These are phyloP conservation scores for Penstemon barbatus DNA, from an alignment of 257 asterid species.

Conservation along the genomic window DNA sequence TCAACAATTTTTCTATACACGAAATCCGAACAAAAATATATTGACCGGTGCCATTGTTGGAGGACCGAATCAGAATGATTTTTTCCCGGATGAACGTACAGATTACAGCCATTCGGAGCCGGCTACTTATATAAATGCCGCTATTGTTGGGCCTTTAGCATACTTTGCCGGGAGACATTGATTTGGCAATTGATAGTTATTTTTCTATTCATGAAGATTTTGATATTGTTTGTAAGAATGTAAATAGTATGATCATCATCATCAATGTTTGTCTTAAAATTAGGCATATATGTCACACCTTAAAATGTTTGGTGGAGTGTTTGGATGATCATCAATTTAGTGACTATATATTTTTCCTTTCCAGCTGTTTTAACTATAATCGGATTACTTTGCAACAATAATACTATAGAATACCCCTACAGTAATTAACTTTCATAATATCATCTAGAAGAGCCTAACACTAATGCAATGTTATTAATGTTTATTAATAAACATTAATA, in stretches of 20 bases:
- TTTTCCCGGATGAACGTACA: constrained; percentile 66
- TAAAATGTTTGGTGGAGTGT: constrained; percentile 1
- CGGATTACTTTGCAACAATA: too few species aligned
- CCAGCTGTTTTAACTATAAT: too few species aligned
- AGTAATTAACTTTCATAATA: too few species aligned
- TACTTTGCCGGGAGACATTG: constrained; percentile 46
- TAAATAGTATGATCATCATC: constrained; percentile 31
- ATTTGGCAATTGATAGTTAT: background rate
- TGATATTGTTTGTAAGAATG: constrained; percentile 21
- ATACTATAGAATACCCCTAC: too few species aligned
- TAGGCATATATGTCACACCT: constrained; percentile 7
- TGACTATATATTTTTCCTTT: too few species aligned
- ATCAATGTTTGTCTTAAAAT: constrained; percentile 12
- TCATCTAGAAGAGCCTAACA: too few species aligned
- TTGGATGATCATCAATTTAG: constrained; percentile 4
- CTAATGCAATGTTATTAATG: too few species aligned
- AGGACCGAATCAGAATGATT: constrained; percentile 80
- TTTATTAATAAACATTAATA: too few species aligned
- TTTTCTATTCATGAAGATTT: constrained; percentile 5
- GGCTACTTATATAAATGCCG: constrained; percentile 83
- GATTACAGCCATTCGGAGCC: constrained; percentile 83
- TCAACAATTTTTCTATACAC: constrained; percentile 52
- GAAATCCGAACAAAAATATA: constrained; percentile 61
- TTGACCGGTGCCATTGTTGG: constrained; percentile 75
- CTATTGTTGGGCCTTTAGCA: constrained; percentile 80